Conservation (phyloP, 1,284 basidiomycete genomes). For the Trametes sp. region DNA sequence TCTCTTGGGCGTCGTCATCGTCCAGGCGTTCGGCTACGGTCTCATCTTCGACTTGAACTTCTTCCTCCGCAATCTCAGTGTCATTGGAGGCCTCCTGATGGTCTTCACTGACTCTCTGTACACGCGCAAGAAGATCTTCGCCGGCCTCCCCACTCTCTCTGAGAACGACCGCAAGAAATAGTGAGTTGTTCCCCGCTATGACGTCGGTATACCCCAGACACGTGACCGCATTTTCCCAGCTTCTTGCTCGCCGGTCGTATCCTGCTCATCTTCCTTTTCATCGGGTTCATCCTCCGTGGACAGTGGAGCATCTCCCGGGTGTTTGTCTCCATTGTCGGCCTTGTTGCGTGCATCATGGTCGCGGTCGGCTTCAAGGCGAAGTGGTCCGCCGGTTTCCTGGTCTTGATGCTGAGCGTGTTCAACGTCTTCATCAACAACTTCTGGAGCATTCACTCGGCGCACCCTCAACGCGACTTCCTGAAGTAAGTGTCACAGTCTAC, state of each 20-base stretch:
- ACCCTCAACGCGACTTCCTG: constrained; percentile 97
- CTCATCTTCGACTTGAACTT: constrained; percentile 90
- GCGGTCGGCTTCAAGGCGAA: constrained; percentile 99
- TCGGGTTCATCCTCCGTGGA: constrained; percentile 97
- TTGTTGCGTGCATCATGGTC: constrained; percentile 96
- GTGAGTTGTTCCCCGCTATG: constrained; percentile 55
- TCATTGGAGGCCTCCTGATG: constrained; percentile 75
- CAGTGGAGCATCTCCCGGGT: constrained; percentile 88
- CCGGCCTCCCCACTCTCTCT: constrained; percentile 88
- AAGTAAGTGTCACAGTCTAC: constrained; percentile 61
- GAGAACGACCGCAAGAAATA: constrained; percentile 99
- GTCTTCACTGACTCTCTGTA: constrained; percentile 96
- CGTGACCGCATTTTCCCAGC: constrained; percentile 49
- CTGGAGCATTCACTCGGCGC: constrained; percentile 94
- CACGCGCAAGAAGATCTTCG: constrained; percentile 88
- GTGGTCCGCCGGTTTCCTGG: constrained; percentile 98
- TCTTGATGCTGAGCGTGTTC: constrained; percentile 91
- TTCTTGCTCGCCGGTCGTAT: constrained; percentile 98
- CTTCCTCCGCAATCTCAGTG: constrained; percentile 79
- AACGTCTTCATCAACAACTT: constrained; percentile 99
- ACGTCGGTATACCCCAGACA: constrained; percentile 1
- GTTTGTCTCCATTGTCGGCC: constrained; percentile 86
- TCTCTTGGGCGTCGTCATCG: constrained; percentile 90
- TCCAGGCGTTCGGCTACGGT: constrained; percentile 76
- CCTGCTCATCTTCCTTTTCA: constrained; percentile 98